A percentile compares a stretch with the other conserved stretches of the same genome.
Conservation (phyloP, 2,329 filamentous ascomycete genomes). For the Sclerotinia spermophila region DNA sequence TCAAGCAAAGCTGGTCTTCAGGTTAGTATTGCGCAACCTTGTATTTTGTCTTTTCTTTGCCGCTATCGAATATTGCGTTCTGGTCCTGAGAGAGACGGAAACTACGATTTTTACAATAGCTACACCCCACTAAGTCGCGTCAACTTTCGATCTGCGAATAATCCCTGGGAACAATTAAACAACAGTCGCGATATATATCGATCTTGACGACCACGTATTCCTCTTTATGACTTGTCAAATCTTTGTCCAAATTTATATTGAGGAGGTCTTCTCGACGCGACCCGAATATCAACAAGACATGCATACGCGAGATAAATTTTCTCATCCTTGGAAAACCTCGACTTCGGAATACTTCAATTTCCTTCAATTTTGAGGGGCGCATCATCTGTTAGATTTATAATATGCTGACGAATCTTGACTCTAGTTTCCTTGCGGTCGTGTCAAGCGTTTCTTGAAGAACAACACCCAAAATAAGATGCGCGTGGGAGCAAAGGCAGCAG, state of each 20-base stretch:
- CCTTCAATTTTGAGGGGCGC: background rate
- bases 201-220: background rate
- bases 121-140: conserved; percentile 35
- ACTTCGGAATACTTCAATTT: background rate
- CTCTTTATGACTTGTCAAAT: background rate
- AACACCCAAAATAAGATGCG: conserved; percentile 99
- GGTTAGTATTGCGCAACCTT: conserved; percentile 32
- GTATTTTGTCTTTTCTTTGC: background rate
- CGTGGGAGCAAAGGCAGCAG: conserved; percentile 95
- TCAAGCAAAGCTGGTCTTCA: conserved; percentile 39
- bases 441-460: conserved; percentile 99
- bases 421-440: conserved; percentile 98
- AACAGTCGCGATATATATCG: background rate
- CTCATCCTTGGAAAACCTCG: conserved; percentile 3
- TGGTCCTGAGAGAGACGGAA: background rate
- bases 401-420: conserved; percentile 36
- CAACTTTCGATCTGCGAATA: conserved; percentile 22
- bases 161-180: background rate
- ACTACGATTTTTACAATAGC: conserved; percentile 21
- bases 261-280: conserved; percentile 25
- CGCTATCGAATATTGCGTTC: background rate
- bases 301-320: conserved; percentile 14
- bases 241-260: background rate
- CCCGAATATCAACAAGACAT: conserved; percentile 27
- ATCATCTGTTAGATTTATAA: background rate